Conservation (phyloP, 2,329 filamentous ascomycete species). For the Neodidymelliopsis sp. region DNA sequence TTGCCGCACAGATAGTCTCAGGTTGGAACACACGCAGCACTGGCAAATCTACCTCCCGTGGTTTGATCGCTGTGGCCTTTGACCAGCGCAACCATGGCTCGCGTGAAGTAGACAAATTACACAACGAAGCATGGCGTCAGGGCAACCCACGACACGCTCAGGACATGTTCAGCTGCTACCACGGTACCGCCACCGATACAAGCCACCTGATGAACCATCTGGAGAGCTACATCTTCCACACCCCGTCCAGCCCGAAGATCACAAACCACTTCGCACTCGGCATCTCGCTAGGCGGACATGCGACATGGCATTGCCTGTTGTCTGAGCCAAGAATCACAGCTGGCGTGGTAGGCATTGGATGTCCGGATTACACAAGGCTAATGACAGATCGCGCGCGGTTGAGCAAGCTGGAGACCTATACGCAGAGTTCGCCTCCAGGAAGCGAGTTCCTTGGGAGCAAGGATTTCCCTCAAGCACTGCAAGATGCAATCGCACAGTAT, state of each 20-base stretch:
- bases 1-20: constrained; percentile 73
- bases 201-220: constrained; percentile 78
- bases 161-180: constrained; percentile 87
- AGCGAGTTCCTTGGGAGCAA: constrained; percentile 74
- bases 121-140: constrained; percentile 80
- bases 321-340: constrained; percentile 80
- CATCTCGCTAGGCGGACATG: constrained; percentile 85
- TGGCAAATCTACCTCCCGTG: constrained; percentile 49
- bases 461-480: constrained; percentile 76
- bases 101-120: constrained; percentile 68
- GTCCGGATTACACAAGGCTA: constrained; percentile 83
- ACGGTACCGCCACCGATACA: constrained; percentile 77
- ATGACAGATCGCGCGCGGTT: constrained; percentile 80
- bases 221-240: constrained; percentile 74
- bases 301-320: constrained; percentile 83
- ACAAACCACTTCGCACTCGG: constrained; percentile 77
- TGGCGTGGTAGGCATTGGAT: constrained; percentile 83
- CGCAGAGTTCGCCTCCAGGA: constrained; percentile 62
- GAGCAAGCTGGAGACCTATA: constrained; percentile 70
- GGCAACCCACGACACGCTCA: constrained; percentile 84
- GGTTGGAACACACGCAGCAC: constrained; percentile 66
- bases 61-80: constrained; percentile 82
- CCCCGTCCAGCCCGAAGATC: constrained; percentile 52
- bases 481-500: constrained; percentile 67
- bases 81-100: constrained; percentile 94